phyloP scores from a whole-genome alignment of 176 grass and related monocot genomes.

The Secale cereale region DNA sequence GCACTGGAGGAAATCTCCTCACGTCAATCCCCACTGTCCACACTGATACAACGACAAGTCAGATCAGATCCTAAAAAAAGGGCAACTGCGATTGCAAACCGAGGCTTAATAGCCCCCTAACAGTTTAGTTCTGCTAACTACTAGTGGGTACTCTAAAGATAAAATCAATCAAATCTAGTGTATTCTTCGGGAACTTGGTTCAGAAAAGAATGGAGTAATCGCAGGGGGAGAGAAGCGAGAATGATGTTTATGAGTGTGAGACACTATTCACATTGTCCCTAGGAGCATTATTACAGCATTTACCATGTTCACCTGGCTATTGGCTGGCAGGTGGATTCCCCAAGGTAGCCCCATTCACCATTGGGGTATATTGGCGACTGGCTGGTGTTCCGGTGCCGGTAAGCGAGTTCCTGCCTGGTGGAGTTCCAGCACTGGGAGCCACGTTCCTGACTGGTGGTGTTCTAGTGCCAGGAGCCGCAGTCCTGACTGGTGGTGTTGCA shows the following conservation, averaged over 20 bases:
- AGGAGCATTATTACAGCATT: constrained; percentile 25
- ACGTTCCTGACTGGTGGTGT: background rate
- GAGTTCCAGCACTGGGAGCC: background rate
- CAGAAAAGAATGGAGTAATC: background rate
- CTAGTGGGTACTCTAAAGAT: background rate
- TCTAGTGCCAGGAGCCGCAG: background rate
- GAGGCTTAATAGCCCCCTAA: background rate
- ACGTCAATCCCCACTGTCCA: background rate
- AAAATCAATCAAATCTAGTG: constrained; percentile 16
- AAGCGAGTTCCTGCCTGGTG: background rate
- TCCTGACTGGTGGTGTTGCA: background rate
- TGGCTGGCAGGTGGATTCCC: constrained; percentile 20
- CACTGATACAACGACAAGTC: background rate
- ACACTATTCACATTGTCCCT: constrained; percentile 50
- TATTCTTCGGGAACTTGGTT: background rate
- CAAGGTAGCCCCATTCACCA: background rate
- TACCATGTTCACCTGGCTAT: constrained; percentile 26
- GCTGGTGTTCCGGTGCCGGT: background rate
- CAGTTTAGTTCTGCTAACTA: background rate
- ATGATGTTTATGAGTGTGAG: background rate
- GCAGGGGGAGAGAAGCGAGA: background rate
- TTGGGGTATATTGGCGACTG: background rate
- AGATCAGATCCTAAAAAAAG: background rate
- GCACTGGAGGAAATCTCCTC: background rate
- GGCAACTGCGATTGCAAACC: background rate